These are phyloP conservation scores for Aspergillus bertholletiae DNA, from an alignment of 495 filamentous ascomycete species.

Conservation along the genomic window DNA sequence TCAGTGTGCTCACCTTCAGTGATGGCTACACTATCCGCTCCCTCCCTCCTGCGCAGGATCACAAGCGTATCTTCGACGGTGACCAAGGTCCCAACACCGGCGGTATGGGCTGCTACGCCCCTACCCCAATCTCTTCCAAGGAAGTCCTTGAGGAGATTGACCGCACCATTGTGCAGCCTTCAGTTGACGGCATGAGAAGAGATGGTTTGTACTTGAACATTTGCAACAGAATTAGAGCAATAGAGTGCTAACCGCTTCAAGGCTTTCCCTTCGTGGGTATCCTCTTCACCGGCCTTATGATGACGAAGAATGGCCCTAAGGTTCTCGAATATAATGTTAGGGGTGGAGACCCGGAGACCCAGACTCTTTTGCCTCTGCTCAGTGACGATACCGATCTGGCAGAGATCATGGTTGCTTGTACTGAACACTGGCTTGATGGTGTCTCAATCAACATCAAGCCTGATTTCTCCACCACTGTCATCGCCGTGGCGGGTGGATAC, in stretches of 20 bases:
- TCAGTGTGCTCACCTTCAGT: conserved; percentile 86
- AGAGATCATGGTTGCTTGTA: conserved; percentile 85
- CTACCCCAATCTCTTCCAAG: conserved; percentile 76
- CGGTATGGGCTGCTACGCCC: conserved; percentile 97
- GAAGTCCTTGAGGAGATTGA: conserved; percentile 74
- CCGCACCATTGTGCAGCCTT: conserved; percentile 79
- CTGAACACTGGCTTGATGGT: conserved; percentile 66
- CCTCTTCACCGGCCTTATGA: conserved; percentile 95
- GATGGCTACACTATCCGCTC: conserved; percentile 83
- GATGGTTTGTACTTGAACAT: conserved; percentile 47
- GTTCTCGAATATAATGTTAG: conserved; percentile 96
- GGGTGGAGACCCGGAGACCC: conserved; percentile 94
- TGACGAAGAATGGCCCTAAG: conserved; percentile 82
- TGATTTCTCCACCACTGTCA: conserved; percentile 80
- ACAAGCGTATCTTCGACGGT: conserved; percentile 90
- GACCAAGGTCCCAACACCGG: conserved; percentile 93
- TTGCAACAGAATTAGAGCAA: background rate
- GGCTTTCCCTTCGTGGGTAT: conserved; percentile 76
- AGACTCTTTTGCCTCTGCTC: conserved; percentile 83
- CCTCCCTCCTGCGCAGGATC: conserved; percentile 92
- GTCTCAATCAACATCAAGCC: conserved; percentile 63
- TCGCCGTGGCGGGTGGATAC: conserved; percentile 93
- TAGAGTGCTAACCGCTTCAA: conserved; percentile 7
- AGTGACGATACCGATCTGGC: conserved; percentile 80
- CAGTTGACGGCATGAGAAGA: conserved; percentile 80